Base-by-base conservation (phyloP, 176 grass and related monocot species). In the Poa pratensis region DNA sequence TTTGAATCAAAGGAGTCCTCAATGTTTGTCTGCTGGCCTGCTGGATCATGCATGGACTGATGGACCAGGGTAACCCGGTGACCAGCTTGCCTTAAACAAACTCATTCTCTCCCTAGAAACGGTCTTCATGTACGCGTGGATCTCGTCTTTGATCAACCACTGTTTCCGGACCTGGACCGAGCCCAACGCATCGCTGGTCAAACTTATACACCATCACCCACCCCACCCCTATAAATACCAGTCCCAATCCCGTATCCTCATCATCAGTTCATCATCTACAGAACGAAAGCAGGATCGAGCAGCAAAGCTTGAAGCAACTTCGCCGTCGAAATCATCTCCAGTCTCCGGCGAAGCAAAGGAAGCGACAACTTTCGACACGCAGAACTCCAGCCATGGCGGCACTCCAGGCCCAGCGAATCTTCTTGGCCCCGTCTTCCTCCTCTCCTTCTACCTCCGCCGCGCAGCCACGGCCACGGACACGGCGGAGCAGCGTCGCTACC, bases 201-300 rank as follows among this genome's bases (percentile, higher is more conserved):
- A 68, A 66, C 17, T 59, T 59, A 22, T 59, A 59, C 58, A 55
- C 23, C 63, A 64, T 37, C 74, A 4, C 28, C 50, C 30, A 55
- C 26, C 18, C 11, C 70, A 1, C 2, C 62, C 62, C 79, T 81
- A 81, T 55, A 54, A 81, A 73, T 69, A 24, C 20, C 79, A 24
- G 7, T 50, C 51, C 12, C 22, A 0, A 10, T 24, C 57, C 26
- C 4, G 2, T 19, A 20, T 37, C 32, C 19, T 22, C 39, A 34
- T 16, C 30, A 7, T 28, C 59, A 22, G 10, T 5, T 42, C 42
- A 15, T 42, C 40, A 15, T 48, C 69, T 8, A 46, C 39, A 23
- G 8, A 0, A 54, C 6, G 20, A 20, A 16, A 77, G 30, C 50
- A 55, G 50, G 43, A 32, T 32, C 30, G 30, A 48, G 45, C 50